Base-by-base conservation (phyloP, 2,329 filamentous ascomycete species). In the Apiospora koreana region DNA sequence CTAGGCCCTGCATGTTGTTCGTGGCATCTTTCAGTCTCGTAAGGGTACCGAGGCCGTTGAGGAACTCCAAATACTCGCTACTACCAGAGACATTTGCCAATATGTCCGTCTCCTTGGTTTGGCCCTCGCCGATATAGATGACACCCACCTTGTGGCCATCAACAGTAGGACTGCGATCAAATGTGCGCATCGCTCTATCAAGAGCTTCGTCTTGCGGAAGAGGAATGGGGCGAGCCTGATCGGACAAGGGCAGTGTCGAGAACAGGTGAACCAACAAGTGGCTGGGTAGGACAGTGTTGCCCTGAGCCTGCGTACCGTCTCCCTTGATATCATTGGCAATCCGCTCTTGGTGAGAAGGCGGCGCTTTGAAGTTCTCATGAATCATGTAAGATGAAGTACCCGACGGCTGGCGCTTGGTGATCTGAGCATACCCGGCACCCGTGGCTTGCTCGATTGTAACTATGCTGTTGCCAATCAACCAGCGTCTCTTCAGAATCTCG, bases 131-230 rank as follows among this genome's bases (percentile, higher is more conserved):
- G 73, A 98, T 92, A 80, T 98, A 99, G 50, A 99, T 91, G 28
- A 99, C 92, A 21, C 96, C 96, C 54, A 97, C 92, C 81, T 97
- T 98, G 85, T 98, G 94, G 8, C 94, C 94, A 80, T 99, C 96
- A 5, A 99, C 92, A 10, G 94, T 95, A 46, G 95, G 92, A 74
- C 90, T 97, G 42, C 92, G 90, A 80, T 99, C 96, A 79, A 99
- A 97, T 16, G 90, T 86, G 46, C 88, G 88, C 48, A 99, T 91
- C 0, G 94, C 92, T 74, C 95, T 90, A 46, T 89, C 87, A 2
- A 92, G 89, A 42, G 88, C 87, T 21, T 94, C 92, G 71, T 92
- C 87, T 38, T 85, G 82, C 0, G 94, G 94, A 8, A 98, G 86
- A 0, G 91, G 89, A 64, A 98, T 90, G 12, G 93, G 94, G 65